Percentiles rank a stretch among this genome's conserved stretches.
Evolutionary conservation across 116 monocot species (phyloP).

Genomic region (Trichopus zeylanicus): DNA sequence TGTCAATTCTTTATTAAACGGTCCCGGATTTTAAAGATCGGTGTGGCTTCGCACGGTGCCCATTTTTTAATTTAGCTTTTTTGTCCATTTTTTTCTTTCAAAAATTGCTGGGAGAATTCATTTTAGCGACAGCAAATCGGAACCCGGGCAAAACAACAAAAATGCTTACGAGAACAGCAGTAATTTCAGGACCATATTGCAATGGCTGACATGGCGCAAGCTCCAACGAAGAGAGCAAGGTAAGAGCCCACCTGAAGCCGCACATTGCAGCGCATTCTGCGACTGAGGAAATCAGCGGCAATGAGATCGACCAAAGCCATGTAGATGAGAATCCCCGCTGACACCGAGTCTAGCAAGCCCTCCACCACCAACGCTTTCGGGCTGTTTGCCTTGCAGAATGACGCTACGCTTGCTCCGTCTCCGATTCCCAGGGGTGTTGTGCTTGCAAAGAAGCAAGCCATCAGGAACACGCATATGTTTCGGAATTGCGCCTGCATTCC

Average conservation of each 20-base stretch:
- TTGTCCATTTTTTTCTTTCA: too few species aligned
- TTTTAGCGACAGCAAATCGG: too few species aligned
- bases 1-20: too few species aligned
- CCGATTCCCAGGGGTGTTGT: conserved; percentile 65
- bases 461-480: conserved; percentile 15
- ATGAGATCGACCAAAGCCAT: conserved; percentile 83
- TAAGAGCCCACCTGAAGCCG: conserved; percentile 39
- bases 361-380: conserved; percentile 58
- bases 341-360: conserved; percentile 57
- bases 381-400: conserved; percentile 46
- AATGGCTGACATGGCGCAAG: conserved; percentile 45
- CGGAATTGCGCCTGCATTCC: conserved; percentile 59
- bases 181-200: conserved; percentile 36
- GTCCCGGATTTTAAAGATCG: too few species aligned
- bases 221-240: conserved; percentile 49
- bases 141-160: too few species aligned
- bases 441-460: conserved; percentile 71
- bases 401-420: conserved; percentile 28
- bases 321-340: conserved; percentile 79
- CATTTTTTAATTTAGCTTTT: too few species aligned
- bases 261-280: conserved; percentile 21
- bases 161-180: too few species aligned
- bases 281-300: conserved; percentile 64
- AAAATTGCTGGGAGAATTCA: too few species aligned
- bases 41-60: too few species aligned